Conservation (phyloP, 2,329 filamentous ascomycete genomes). For the Zopfia rhizophila region DNA sequence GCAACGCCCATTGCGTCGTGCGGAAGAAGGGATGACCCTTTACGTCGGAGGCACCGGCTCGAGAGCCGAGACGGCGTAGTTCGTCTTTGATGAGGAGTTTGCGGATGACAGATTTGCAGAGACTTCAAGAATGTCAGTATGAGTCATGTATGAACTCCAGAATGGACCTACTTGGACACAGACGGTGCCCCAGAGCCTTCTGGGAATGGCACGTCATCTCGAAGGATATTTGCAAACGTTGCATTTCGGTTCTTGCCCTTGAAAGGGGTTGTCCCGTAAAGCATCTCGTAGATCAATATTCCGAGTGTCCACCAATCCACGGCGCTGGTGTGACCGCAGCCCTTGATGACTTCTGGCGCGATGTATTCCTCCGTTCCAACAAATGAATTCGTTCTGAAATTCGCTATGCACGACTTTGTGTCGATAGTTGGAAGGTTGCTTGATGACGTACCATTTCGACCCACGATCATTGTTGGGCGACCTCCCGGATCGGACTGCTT, state of each 20-base stretch:
- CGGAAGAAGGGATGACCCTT: constrained; percentile 97
- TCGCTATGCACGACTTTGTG: constrained; percentile 96
- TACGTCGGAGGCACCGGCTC: constrained; percentile 95
- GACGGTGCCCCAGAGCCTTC: constrained; percentile 85
- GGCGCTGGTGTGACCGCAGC: constrained; percentile 96
- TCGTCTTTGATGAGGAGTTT: constrained; percentile 99
- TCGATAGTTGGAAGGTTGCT: constrained; percentile 95
- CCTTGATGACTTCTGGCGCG: constrained; percentile 98
- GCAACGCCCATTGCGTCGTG: constrained; percentile 93
- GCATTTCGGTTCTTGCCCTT: constrained; percentile 99
- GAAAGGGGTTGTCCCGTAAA: constrained; percentile 98
- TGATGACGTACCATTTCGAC: constrained; percentile 82
- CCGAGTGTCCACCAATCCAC: constrained; percentile 99
- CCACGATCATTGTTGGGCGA: constrained; percentile 97
- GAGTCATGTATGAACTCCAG: not conserved
- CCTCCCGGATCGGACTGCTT: constrained; percentile 97
- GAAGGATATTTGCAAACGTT: constrained; percentile 95
- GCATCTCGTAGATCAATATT: constrained; percentile 98
- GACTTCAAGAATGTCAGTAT: constrained; percentile 63
- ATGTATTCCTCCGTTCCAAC: constrained; percentile 99
- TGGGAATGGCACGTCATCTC: constrained; percentile 95
- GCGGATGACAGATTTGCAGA: constrained; percentile 95
- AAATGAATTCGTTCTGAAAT: constrained; percentile 98
- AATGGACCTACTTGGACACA: constrained; percentile 84
- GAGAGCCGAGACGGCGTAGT: constrained; percentile 88